Evolutionary conservation across 306 rosid species (phyloP).

Genomic region (Vachellia collinsii): DNA sequence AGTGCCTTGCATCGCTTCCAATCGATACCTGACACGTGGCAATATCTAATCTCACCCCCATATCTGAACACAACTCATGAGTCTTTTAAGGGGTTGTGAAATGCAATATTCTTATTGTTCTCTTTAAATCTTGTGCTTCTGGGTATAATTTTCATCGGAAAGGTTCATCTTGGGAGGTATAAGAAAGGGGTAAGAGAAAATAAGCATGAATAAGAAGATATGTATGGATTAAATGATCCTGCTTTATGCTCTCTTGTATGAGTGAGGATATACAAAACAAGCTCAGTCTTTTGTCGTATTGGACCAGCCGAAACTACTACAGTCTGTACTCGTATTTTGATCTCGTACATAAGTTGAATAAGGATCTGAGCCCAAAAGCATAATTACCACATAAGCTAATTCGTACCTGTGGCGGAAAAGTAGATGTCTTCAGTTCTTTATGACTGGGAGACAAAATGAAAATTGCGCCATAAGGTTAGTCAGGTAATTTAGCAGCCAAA

Average conservation of each 20-base stretch:
- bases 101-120: not conserved
- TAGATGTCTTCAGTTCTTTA: slow-evolving; percentile 7
- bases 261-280: not conserved
- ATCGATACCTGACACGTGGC: not conserved
- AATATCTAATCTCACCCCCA: not conserved
- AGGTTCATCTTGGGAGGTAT: not conserved
- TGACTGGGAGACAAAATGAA: slow-evolving; percentile 17
- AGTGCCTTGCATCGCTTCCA: not conserved
- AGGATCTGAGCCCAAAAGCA: slow-evolving; percentile 24
- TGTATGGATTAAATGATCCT: not conserved
- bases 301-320: not conserved
- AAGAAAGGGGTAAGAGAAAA: not conserved
- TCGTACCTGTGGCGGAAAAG: slow-evolving; percentile 20
- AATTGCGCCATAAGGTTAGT: not conserved
- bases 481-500: slow-evolving; percentile 1
- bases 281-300: not conserved
- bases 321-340: not conserved
- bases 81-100: not conserved
- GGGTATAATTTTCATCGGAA: not conserved
- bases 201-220: not conserved
- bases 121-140: not conserved
- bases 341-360: not conserved
- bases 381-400: slow-evolving; percentile 7
- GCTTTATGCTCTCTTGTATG: not conserved
- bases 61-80: not conserved